Conservation (phyloP, 768 basidiomycete species). For the Mycena latifolia region DNA sequence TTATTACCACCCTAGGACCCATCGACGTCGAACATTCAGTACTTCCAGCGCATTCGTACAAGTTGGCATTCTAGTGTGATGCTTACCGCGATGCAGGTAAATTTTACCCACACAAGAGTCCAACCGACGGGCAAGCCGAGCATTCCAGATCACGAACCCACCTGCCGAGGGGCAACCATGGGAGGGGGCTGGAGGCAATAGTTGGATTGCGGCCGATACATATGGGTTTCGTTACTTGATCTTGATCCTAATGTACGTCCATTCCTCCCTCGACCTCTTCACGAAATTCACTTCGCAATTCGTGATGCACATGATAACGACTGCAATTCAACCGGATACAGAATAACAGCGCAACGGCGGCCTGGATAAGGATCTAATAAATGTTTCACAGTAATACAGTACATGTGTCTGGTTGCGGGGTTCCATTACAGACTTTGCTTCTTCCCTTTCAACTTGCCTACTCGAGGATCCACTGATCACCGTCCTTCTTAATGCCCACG, state of each 20-base stretch:
- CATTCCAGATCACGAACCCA: constrained; percentile 29
- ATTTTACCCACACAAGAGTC: constrained; percentile 36
- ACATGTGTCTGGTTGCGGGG: constrained; percentile 16
- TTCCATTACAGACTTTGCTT: constrained; percentile 21
- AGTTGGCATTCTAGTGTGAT: constrained; percentile 15
- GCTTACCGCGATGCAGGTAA: constrained; percentile 11
- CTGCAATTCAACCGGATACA: constrained; percentile 12
- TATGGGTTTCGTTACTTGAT: constrained; percentile 32
- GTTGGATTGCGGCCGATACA: constrained; percentile 28
- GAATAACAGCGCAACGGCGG: constrained; percentile 8
- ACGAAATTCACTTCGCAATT: constrained; percentile 33
- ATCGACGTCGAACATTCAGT: constrained; percentile 18
- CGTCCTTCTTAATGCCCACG: constrained; percentile 80
- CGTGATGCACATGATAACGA: constrained; percentile 19
- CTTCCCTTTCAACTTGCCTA: constrained; percentile 49
- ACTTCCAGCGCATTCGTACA: constrained; percentile 23
- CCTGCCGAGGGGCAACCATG: constrained; percentile 30
- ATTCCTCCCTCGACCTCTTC: constrained; percentile 37
- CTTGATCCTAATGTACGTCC: constrained; percentile 30
- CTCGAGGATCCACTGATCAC: constrained; percentile 75
- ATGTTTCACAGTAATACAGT: constrained; percentile 19
- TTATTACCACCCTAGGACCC: background rate
- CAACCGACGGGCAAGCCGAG: constrained; percentile 29
- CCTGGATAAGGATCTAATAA: constrained; percentile 24
- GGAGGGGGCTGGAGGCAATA: constrained; percentile 32